phyloP scores from a whole-genome alignment of 345 rosid genomes.

The Aurinia saxatilis region DNA sequence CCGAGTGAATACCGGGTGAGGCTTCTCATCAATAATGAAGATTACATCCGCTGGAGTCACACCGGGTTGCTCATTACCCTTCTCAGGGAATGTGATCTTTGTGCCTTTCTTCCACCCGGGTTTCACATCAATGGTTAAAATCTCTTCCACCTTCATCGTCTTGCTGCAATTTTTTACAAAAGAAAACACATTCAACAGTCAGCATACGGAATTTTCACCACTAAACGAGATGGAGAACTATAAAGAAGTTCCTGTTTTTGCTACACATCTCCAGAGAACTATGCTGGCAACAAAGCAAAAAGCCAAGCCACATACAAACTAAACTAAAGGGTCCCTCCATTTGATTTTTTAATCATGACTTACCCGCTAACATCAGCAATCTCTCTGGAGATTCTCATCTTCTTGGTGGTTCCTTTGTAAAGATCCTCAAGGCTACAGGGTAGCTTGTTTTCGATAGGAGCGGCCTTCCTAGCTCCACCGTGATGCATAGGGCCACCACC shows the following conservation, averaged over 20 bases:
- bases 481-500: conserved; percentile 42
- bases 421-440: conserved; percentile 61
- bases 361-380: conserved; percentile 52
- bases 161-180: conserved; percentile 24
- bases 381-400: conserved; percentile 57
- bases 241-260: not conserved
- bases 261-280: too few relatives aligned
- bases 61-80: conserved; percentile 46
- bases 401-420: conserved; percentile 50
- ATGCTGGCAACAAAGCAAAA: too few relatives aligned
- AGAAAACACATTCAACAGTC: not conserved
- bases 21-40: conserved; percentile 58
- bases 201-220: not conserved
- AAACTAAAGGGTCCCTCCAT: too few relatives aligned
- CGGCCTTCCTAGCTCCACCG: conserved; percentile 34
- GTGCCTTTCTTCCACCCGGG: conserved; percentile 57
- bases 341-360: conserved; percentile 15
- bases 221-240: not conserved
- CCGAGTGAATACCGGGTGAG: conserved; percentile 46
- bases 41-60: conserved; percentile 40
- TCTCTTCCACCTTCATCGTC: conserved; percentile 41
- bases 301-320: too few relatives aligned
- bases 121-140: conserved; percentile 40
- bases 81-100: conserved; percentile 47
- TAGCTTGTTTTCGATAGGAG: conserved; percentile 45